Evolutionary conservation across 169 alveolate genomes (phyloP).

Genomic region (Fabrea salina): DNA sequence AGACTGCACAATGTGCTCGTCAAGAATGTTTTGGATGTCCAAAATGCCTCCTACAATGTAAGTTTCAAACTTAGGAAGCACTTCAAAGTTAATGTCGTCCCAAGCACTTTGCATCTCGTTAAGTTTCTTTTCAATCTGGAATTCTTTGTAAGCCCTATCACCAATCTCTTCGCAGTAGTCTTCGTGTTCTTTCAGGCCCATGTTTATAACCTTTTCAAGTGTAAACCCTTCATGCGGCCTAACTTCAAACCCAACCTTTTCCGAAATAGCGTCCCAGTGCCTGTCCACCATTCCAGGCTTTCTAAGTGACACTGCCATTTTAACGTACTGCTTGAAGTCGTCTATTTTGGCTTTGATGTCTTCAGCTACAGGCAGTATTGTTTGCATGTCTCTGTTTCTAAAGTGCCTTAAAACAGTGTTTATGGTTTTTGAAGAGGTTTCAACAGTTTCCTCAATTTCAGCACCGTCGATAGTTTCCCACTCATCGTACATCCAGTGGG

Average conservation of each 20-base stretch:
- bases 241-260: conserved; percentile 77
- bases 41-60: conserved; percentile 84
- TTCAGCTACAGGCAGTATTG: conserved; percentile 34
- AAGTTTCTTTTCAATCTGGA: conserved; percentile 75
- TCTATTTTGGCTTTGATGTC: conserved; percentile 78
- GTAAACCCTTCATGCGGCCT: conserved; percentile 84
- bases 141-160: conserved; percentile 86
- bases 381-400: conserved; percentile 35
- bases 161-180: conserved; percentile 85
- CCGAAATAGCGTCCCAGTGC: conserved; percentile 88
- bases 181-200: conserved; percentile 68
- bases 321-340: conserved; percentile 87
- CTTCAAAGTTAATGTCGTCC: conserved; percentile 81
- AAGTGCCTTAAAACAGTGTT: conserved; percentile 70
- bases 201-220: conserved; percentile 72
- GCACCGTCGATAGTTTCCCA: conserved; percentile 86
- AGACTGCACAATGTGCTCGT: conserved; percentile 91
- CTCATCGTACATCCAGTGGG: conserved; percentile 81
- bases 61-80: conserved; percentile 78
- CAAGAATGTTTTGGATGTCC: conserved; percentile 84
- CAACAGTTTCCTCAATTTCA: conserved; percentile 80
- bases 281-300: conserved; percentile 91
- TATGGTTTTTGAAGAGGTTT: conserved; percentile 67
- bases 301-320: conserved; percentile 86
- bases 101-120: conserved; percentile 86